Conservation (phyloP, 140 eudicot genomes). For the Erigeron philadelphicus region DNA sequence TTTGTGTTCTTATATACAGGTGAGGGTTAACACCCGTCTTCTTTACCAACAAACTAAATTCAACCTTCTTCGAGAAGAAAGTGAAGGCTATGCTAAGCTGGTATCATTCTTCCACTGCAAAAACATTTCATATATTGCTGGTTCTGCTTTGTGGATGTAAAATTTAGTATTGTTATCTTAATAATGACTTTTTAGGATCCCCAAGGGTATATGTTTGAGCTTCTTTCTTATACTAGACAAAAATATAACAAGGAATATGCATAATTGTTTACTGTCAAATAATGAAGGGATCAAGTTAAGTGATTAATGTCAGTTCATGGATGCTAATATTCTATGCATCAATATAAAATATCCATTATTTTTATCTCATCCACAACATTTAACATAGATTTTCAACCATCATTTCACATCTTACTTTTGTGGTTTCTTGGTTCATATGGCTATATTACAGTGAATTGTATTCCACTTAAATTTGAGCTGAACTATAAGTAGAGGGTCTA, state of each 20-base stretch:
- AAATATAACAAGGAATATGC: neutral
- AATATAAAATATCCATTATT: neutral
- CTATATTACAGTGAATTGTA: neutral
- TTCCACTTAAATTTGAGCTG: neutral
- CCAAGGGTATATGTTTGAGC: neutral
- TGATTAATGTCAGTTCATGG: neutral
- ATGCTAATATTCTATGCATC: conserved; percentile 5
- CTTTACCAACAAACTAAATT: conserved; percentile 96
- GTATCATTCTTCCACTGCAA: conserved; percentile 33
- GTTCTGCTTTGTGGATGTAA: conserved; percentile 9
- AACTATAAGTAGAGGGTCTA: neutral
- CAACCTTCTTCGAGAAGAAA: conserved; percentile 95
- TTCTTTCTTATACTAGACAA: neutral
- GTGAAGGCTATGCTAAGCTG: conserved; percentile 99
- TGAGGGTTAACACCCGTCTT: conserved; percentile 97
- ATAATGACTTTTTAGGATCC: conserved; percentile 12
- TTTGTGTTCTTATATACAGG: conserved; percentile 46
- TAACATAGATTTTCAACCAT: neutral
- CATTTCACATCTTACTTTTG: neutral
- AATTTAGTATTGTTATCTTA: conserved; percentile 7
- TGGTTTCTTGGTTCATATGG: neutral
- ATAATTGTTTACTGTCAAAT: neutral
- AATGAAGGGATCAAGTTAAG: neutral
- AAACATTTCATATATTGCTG: neutral
- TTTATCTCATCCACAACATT: neutral